Percentiles rank a stretch among this genome's conserved stretches.
Conservation (phyloP, 768 basidiomycete genomes). For the Suillus luteus region DNA sequence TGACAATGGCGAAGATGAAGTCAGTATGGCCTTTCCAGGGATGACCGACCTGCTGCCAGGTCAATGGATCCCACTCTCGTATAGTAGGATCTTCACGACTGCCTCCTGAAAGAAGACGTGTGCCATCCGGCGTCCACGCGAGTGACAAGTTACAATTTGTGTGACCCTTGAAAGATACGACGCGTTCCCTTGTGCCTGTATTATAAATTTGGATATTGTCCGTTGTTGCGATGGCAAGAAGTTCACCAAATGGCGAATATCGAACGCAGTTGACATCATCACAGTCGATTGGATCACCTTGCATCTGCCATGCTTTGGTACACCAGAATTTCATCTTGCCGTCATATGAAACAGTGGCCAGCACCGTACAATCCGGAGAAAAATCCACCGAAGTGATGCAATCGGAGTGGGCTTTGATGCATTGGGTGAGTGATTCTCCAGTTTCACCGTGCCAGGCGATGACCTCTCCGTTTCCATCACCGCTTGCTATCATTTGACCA, state of each 20-base stretch:
- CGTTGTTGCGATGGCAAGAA: neutral
- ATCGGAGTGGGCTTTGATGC: neutral
- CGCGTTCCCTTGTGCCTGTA: neutral
- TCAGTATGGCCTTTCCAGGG: too few relatives aligned
- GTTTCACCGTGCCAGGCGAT: neutral
- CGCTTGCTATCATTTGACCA: neutral
- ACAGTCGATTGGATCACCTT: neutral
- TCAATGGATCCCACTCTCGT: too few relatives aligned
- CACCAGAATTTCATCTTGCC: neutral
- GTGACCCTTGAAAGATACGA: neutral
- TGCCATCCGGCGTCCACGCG: neutral
- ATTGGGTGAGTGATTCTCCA: neutral
- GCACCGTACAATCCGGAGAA: neutral
- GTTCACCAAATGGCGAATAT: neutral
- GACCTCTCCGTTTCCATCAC: accelerated
- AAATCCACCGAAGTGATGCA: neutral
- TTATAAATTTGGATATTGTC: neutral
- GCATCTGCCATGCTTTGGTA: neutral
- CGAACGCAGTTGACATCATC: neutral
- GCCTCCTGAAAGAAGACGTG: too few relatives aligned
- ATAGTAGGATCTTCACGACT: too few relatives aligned
- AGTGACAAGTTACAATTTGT: neutral
- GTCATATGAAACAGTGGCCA: neutral
- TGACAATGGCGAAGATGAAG: too few relatives aligned
- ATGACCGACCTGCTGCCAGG: too few relatives aligned